Conservation (phyloP, 2,329 filamentous ascomycete species). For the Xylaria polymorpha region DNA sequence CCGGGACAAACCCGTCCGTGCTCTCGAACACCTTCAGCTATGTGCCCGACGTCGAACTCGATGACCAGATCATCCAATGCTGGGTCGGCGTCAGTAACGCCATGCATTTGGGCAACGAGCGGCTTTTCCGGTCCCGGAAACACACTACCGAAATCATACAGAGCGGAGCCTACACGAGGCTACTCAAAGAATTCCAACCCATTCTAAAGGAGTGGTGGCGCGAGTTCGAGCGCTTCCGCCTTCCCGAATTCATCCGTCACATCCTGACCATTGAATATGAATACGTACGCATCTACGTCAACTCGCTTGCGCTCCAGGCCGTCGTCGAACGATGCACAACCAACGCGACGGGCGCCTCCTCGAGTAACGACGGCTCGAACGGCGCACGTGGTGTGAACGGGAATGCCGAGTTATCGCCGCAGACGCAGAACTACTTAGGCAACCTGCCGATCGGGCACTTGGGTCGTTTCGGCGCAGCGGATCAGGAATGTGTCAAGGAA, state of each 20-base stretch:
- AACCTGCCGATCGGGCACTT: constrained; percentile 72
- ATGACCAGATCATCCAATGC: constrained; percentile 81
- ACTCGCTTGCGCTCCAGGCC: constrained; percentile 92
- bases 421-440: constrained; percentile 73
- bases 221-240: constrained; percentile 81
- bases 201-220: constrained; percentile 81
- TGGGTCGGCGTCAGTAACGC: constrained; percentile 94
- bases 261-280: constrained; percentile 96
- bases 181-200: constrained; percentile 84
- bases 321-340: constrained; percentile 93
- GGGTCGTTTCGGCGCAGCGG: constrained; percentile 71
- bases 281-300: constrained; percentile 93
- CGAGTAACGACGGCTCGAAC: constrained; percentile 52
- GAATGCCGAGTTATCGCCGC: constrained; percentile 65
- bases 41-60: constrained; percentile 73
- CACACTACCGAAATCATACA: constrained; percentile 91
- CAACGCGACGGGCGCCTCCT: constrained; percentile 64
- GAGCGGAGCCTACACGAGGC: constrained; percentile 82
- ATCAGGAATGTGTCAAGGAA: constrained; percentile 79
- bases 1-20: constrained; percentile 68
- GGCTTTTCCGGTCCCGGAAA: constrained; percentile 86
- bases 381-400: constrained; percentile 53
- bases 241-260: constrained; percentile 74
- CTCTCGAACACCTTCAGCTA: constrained; percentile 71
- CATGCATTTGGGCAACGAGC: constrained; percentile 91